Percentiles rank a stretch among this genome's conserved stretches.
Conservation (phyloP, 23 red algal genomes). For the Gracilaria caudata region DNA sequence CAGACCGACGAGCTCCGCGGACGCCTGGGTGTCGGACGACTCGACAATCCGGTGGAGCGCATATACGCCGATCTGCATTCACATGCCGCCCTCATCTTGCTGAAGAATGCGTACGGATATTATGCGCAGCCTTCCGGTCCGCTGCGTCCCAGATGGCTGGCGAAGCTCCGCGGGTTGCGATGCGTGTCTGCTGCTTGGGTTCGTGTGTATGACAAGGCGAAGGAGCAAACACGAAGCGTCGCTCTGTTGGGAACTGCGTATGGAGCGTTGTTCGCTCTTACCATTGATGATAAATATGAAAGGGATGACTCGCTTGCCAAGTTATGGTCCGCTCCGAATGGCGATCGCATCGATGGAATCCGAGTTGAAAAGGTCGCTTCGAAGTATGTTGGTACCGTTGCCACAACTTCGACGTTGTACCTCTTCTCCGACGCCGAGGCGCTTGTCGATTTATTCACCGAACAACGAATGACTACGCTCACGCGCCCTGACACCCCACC, state of each 20-base stretch:
- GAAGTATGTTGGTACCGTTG: constrained; percentile 54
- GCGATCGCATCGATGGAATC: constrained; percentile 67
- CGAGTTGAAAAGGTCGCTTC: constrained; percentile 57
- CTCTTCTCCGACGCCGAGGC: constrained; percentile 56
- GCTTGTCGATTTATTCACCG: constrained; percentile 21
- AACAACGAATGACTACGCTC: constrained; percentile 30
- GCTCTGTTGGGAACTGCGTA: constrained; percentile 61
- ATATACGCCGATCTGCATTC: constrained; percentile 59
- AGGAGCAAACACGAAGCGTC: constrained; percentile 1
- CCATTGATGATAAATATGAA: constrained; percentile 58
- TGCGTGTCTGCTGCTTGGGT: constrained; percentile 60
- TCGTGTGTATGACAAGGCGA: background rate
- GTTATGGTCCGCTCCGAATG: constrained; percentile 58
- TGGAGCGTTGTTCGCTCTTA: constrained; percentile 53
- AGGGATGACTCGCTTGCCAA: constrained; percentile 37
- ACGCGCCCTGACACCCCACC: constrained; percentile 19
- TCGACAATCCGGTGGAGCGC: constrained; percentile 56
- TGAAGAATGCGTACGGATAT: constrained; percentile 52
- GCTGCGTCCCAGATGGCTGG: constrained; percentile 47
- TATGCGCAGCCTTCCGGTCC: constrained; percentile 37
- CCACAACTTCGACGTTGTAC: constrained; percentile 48
- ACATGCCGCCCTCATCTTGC: constrained; percentile 48
- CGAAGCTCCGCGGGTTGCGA: constrained; percentile 51
- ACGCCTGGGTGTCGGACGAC: constrained; percentile 24
- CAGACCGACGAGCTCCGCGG: constrained; percentile 44